Evolutionary conservation across 257 asterid genomes (phyloP).

Genomic region (Solanum tacnaense): DNA sequence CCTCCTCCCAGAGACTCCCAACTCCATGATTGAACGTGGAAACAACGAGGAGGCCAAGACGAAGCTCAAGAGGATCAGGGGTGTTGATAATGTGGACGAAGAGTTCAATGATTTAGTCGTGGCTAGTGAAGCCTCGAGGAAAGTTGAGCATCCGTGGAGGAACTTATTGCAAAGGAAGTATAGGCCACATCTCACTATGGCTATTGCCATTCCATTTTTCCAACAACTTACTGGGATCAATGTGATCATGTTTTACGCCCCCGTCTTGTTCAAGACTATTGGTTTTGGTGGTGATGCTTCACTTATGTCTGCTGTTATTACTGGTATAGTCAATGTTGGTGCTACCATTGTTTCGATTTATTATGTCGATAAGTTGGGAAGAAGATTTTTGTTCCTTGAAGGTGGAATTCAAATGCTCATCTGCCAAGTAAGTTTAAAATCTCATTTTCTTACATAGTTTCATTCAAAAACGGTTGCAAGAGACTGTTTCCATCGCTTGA

Average conservation of each 20-base stretch:
- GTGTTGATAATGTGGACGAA: slow-evolving; percentile 37
- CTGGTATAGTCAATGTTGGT: slow-evolving; percentile 43
- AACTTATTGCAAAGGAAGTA: slow-evolving; percentile 49
- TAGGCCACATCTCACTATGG: slow-evolving; percentile 77
- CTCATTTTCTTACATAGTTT: background rate
- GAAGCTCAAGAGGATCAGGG: slow-evolving; percentile 45
- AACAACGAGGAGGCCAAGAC: slow-evolving; percentile 30
- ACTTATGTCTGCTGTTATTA: slow-evolving; percentile 33
- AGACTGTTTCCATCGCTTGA: background rate
- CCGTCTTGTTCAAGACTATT: slow-evolving; percentile 60
- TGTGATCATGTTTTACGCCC: slow-evolving; percentile 80
- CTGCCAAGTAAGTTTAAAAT: slow-evolving; percentile 36
- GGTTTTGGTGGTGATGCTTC: slow-evolving; percentile 54
- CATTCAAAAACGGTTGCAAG: too few relatives aligned
- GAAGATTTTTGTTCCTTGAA: slow-evolving; percentile 55
- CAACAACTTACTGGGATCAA: slow-evolving; percentile 87
- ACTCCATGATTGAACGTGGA: slow-evolving; percentile 74
- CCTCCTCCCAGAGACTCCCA: slow-evolving; percentile 79
- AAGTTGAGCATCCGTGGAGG: slow-evolving; percentile 61
- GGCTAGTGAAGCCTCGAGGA: slow-evolving; percentile 55
- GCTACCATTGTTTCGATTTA: slow-evolving; percentile 52
- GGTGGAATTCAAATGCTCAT: slow-evolving; percentile 69
- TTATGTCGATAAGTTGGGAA: slow-evolving; percentile 72
- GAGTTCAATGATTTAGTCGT: slow-evolving; percentile 60
- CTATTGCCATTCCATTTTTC: slow-evolving; percentile 50